Base-by-base conservation (phyloP, 768 basidiomycete species). In the Suillus alpinus region DNA sequence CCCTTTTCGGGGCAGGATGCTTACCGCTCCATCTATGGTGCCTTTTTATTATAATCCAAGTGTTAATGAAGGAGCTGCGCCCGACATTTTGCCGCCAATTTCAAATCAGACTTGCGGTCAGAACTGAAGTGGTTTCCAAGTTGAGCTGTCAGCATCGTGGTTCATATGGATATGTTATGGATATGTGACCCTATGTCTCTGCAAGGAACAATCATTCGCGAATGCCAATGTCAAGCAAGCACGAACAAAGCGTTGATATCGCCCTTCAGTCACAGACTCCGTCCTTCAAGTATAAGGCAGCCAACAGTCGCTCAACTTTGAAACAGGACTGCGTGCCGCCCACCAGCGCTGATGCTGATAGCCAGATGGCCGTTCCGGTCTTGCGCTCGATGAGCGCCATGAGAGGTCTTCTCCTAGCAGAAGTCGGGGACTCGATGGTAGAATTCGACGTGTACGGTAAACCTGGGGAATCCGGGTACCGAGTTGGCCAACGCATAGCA, bases 391-490 rank as follows among this genome's bases (percentile, higher is more conserved):
- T 65, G 41, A 67, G 72, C 7, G 75, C 78, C 50, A 84, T 84
- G 81, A 71, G 71, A 32, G 83, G 81, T 39, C 74, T 83, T 4
- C 68, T 78, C 40, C 73, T 73, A 20, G 84, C 81, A 14, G 83
- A 84, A 66, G 67, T 71, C 13, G 82, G 83, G 13, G 81, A 76
- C 49, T 69, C 74, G 10, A 80, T 81, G 76, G 78, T 83, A 29
- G 74, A 79, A 66, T 67, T 82, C 20, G 79, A 80, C 50, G 50
- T 74, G 18, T 73, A 69, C 55, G 69, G 69, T 4, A 69, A 67
- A 10, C 68, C 73, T 29, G 70, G 71, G 31, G 76, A 66, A 5
- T 77, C 78, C 47, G 75, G 76, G 13, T 78, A 79, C 65, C 70
- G 63, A 39, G 71, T 75, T 50, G 83, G 82, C 6, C 75, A 75